phyloP scores from a whole-genome alignment of 306 rosid species.

The Dalbergia cultrata region DNA sequence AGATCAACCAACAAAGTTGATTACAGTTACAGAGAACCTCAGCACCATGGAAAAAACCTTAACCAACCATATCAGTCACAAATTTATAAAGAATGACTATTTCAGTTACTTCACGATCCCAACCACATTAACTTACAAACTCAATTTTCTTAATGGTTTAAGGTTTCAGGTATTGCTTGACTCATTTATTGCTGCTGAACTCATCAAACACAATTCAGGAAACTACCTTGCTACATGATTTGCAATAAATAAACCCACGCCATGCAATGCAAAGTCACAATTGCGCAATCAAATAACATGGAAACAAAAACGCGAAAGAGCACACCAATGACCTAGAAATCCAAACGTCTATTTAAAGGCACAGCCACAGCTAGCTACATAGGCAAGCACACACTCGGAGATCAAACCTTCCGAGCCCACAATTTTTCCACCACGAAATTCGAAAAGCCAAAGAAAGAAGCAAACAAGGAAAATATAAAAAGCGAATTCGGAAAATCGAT shows the following conservation, averaged over 20 bases:
- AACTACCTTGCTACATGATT: not conserved
- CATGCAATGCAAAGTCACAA: conserved; percentile 46
- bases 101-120: conserved; percentile 34
- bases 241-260: not conserved
- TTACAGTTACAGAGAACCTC: not conserved
- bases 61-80: not conserved
- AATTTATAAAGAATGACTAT: conserved; percentile 1
- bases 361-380: not conserved
- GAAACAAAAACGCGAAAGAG: not conserved
- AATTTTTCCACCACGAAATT: not conserved
- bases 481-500: conserved; percentile 27
- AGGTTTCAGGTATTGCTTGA: conserved; percentile 14
- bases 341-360: conserved; percentile 18
- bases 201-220: not conserved
- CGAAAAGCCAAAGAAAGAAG: conserved; percentile 11
- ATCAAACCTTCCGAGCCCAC: conserved; percentile 32
- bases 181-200: conserved; percentile 25
- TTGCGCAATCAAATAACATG: conserved; percentile 5
- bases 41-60: conserved; percentile 25
- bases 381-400: not conserved
- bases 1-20: conserved; percentile 2
- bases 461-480: not conserved
- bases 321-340: conserved; percentile 18
- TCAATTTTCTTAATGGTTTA: not conserved
- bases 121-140: conserved; percentile 5